Evolutionary conservation across 208 protist genomes (phyloP).

Genomic region (Acanthamoeba healyi): DNA sequence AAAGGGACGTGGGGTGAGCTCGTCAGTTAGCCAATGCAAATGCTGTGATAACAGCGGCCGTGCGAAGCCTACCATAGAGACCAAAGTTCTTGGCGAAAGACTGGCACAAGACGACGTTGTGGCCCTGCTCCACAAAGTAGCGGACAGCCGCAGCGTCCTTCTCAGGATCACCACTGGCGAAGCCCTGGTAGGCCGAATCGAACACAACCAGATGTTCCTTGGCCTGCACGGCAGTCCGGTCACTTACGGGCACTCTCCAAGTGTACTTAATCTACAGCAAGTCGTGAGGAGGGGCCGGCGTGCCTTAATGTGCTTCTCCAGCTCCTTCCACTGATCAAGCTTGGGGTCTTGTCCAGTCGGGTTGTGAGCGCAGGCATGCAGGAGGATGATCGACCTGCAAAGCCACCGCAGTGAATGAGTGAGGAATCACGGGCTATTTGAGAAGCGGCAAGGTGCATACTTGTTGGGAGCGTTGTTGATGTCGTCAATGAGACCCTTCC

Average conservation of each 20-base stretch:
- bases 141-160: slow-evolving; percentile 86
- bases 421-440: too few relatives aligned
- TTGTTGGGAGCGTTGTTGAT: slow-evolving; percentile 86
- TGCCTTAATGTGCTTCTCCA: slow-evolving; percentile 77
- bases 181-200: slow-evolving; percentile 95
- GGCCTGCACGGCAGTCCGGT: slow-evolving; percentile 87
- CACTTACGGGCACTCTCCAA: too few relatives aligned
- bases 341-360: slow-evolving; percentile 99
- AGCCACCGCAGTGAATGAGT: neutral
- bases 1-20: neutral
- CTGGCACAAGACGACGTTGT: slow-evolving; percentile 90
- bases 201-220: slow-evolving; percentile 95
- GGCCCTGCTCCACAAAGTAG: slow-evolving; percentile 68
- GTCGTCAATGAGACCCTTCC: slow-evolving; percentile 85
- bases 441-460: neutral
- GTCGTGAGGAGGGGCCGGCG: too few relatives aligned
- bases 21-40: too few relatives aligned
- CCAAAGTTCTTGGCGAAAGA: slow-evolving; percentile 99
- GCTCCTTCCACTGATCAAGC: slow-evolving; percentile 96
- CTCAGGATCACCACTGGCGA: slow-evolving; percentile 97
- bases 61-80: slow-evolving; percentile 95
- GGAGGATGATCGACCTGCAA: slow-evolving; percentile 94
- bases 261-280: too few relatives aligned
- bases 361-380: slow-evolving; percentile 99
- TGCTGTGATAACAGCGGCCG: neutral